These are phyloP conservation scores for Pseudopediastrum boryanum DNA, from an alignment of 139 green algal genomes.

Conservation along the genomic window DNA sequence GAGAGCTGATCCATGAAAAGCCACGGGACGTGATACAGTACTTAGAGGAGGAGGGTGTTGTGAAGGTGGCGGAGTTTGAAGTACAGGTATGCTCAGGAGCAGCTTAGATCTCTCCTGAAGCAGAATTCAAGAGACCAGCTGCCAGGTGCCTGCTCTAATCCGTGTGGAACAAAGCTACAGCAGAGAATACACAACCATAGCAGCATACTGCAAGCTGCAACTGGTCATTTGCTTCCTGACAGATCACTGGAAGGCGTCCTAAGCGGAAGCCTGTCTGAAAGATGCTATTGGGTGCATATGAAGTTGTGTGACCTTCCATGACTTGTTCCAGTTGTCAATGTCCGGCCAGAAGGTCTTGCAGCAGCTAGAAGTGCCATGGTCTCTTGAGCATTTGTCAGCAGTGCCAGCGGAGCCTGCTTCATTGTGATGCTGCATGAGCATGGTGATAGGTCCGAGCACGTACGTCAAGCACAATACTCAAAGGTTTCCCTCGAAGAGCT, in stretches of 20 bases:
- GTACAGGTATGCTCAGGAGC: slow-evolving; percentile 6
- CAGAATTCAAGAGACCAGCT: neutral
- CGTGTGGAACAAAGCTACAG: neutral
- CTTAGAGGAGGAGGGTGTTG: slow-evolving; percentile 35
- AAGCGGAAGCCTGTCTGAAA: neutral
- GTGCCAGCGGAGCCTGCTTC: no score
- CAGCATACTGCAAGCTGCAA: no score
- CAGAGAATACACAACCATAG: neutral
- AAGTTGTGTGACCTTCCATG: no score
- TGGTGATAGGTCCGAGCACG: no score
- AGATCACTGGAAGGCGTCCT: neutral
- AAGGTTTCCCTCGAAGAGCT: no score
- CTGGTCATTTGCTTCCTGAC: neutral
- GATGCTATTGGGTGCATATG: no score
- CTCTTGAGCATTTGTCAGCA: no score
- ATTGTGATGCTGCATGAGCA: no score
- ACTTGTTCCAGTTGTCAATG: no score
- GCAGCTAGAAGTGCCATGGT: no score
- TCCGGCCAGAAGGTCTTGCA: no score
- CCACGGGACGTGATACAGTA: slow-evolving; percentile 37
- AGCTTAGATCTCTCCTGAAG: neutral
- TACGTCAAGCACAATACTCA: no score
- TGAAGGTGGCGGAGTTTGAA: slow-evolving; percentile 37
- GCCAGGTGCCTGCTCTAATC: neutral
- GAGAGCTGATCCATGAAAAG: slow-evolving; percentile 37